A percentile compares a stretch with the other conserved stretches of the same genome.
Evolutionary conservation across 768 basidiomycete genomes (phyloP).

Genomic region (Tephrocybe sp.): DNA sequence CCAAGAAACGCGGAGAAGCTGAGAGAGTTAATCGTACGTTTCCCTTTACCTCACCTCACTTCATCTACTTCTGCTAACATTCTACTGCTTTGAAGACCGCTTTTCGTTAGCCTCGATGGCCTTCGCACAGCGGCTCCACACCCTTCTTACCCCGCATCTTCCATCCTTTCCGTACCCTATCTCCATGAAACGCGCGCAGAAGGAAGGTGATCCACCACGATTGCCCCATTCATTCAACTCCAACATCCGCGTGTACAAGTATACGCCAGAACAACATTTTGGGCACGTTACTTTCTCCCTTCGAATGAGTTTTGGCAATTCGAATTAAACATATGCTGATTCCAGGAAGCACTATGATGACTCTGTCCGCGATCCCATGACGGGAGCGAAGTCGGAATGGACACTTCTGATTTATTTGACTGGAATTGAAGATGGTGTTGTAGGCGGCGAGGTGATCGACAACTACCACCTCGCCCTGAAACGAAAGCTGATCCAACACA

Average conservation of each 20-base stretch:
- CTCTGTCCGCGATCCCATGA: constrained; percentile 55
- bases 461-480: too few relatives aligned
- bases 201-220: constrained; percentile 23
- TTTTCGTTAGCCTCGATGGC: constrained; percentile 56
- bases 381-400: constrained; percentile 73
- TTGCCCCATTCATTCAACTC: constrained; percentile 63
- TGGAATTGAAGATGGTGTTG: constrained; percentile 69
- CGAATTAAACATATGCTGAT: neutral
- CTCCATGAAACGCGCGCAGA: constrained; percentile 31
- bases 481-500: too few relatives aligned
- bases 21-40: constrained; percentile 64
- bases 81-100: constrained; percentile 51
- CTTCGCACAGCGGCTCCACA: constrained; percentile 57
- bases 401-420: constrained; percentile 74
- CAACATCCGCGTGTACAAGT: constrained; percentile 76
- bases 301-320: too few relatives aligned
- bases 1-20: constrained; percentile 73
- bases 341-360: constrained; percentile 71
- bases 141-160: constrained; percentile 53
- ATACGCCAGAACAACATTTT: constrained; percentile 63
- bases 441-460: constrained; percentile 60
- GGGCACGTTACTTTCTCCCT: constrained; percentile 43
- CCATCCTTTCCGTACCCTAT: constrained; percentile 50
- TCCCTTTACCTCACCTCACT: neutral
- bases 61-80: neutral